These are phyloP conservation scores for Drechslera avenae DNA, from an alignment of 2,329 filamentous ascomycete species.

Conservation along the genomic window DNA sequence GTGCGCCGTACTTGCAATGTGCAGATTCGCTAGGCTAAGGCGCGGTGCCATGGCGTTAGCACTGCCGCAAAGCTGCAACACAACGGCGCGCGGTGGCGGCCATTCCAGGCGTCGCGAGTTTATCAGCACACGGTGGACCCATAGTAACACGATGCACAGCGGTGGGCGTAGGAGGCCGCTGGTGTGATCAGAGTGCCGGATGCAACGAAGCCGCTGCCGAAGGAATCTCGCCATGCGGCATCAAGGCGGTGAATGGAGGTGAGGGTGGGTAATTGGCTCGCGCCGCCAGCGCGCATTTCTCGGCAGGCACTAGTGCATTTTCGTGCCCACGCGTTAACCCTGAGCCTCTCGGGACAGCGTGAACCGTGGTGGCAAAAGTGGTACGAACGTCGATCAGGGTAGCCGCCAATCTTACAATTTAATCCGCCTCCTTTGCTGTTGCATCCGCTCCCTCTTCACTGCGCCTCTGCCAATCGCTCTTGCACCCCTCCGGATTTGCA, in stretches of 20 bases:
- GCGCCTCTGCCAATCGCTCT: constrained; percentile 18
- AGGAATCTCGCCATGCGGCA: constrained; percentile 26
- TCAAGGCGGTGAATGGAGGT: constrained; percentile 22
- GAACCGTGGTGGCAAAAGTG: constrained; percentile 36
- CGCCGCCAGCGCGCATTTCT: constrained; percentile 1
- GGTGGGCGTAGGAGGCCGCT: constrained; percentile 9
- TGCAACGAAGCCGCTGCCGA: constrained; percentile 19
- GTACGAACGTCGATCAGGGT: constrained; percentile 31
- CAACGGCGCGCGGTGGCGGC: too few species aligned
- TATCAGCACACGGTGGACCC: constrained; percentile 24
- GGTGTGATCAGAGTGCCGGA: constrained; percentile 19
- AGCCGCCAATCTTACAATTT: constrained; percentile 35
- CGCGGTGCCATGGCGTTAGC: constrained; percentile 2
- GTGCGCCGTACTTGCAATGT: constrained; percentile 4
- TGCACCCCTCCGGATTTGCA: constrained; percentile 19
- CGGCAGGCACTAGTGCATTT: constrained; percentile 22
- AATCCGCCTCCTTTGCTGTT: constrained; percentile 36
- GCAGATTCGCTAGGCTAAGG: constrained; percentile 5
- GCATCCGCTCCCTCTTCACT: constrained; percentile 21
- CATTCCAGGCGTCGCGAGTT: constrained; percentile 9
- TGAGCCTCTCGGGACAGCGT: constrained; percentile 22
- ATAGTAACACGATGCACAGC: constrained; percentile 29
- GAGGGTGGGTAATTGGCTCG: constrained; percentile 18
- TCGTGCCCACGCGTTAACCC: constrained; percentile 3
- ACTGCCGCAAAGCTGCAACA: neutral